Conservation (phyloP, 495 filamentous ascomycete genomes). For the Aspergillus panamensis region DNA sequence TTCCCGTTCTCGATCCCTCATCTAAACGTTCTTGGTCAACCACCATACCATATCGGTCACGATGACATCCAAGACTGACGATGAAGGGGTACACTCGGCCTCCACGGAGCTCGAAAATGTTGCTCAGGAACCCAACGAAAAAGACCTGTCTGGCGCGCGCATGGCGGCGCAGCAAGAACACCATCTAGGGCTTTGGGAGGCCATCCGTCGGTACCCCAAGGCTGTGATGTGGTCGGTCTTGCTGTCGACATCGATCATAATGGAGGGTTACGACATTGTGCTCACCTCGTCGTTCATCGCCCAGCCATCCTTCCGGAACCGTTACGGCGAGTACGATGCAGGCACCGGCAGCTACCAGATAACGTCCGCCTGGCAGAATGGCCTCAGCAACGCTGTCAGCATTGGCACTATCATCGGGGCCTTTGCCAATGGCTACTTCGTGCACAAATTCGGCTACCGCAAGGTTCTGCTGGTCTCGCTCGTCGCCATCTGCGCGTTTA, state of each 20-base stretch:
- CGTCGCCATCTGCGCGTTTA: background rate
- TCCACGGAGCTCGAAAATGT: background rate
- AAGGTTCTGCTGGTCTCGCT: background rate
- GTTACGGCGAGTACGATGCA: constrained; percentile 33
- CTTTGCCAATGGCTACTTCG: constrained; percentile 37
- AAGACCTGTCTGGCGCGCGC: background rate
- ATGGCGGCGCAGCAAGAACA: constrained; percentile 20
- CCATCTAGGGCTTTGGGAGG: background rate
- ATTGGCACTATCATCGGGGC: constrained; percentile 36
- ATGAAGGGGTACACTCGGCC: background rate
- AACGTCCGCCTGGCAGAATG: constrained; percentile 35
- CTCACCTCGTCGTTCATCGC: constrained; percentile 42
- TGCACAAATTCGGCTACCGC: background rate
- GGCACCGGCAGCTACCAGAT: constrained; percentile 26
- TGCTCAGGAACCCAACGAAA: background rate
- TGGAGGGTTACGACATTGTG: constrained; percentile 50
- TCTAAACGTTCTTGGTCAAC: too few relatives aligned
- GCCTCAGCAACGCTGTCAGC: constrained; percentile 32
- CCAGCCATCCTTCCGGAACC: constrained; percentile 36
- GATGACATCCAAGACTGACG: background rate
- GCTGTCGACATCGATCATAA: constrained; percentile 45
- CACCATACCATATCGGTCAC: too few relatives aligned
- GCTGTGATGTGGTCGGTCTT: constrained; percentile 46
- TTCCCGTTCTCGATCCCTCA: too few relatives aligned
- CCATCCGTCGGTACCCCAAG: constrained; percentile 31